These are phyloP conservation scores for Candida sanyaensis DNA, from an alignment of 1,139 yeast genomes.

Conservation along the genomic window DNA sequence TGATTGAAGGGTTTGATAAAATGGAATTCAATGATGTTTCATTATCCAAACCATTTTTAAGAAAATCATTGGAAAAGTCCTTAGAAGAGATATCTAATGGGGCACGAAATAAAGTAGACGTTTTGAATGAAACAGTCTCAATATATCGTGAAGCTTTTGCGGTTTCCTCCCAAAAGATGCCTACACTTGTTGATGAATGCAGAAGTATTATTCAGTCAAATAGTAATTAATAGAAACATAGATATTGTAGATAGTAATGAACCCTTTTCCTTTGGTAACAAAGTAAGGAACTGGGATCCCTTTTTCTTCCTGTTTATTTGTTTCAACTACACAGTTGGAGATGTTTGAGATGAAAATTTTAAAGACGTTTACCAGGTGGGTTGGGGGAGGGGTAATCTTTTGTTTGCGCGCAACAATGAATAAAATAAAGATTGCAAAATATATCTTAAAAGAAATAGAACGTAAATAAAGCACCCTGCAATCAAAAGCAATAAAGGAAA, in stretches of 20 bases:
- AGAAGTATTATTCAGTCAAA: slow-evolving; percentile 15
- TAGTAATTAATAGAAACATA: not conserved
- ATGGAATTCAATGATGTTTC: slow-evolving; percentile 73
- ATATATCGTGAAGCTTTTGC: slow-evolving; percentile 66
- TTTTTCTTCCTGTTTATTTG: too few species aligned
- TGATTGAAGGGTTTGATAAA: slow-evolving; percentile 85
- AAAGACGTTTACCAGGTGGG: not conserved
- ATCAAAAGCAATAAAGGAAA: not conserved
- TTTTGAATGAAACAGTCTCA: slow-evolving; percentile 55
- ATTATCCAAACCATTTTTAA: slow-evolving; percentile 83
- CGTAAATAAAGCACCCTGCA: not conserved
- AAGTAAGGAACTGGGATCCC: too few species aligned
- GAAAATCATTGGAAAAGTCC: slow-evolving; percentile 73
- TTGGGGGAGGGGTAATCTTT: not conserved
- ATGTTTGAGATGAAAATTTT: not conserved
- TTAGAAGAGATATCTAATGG: slow-evolving; percentile 75
- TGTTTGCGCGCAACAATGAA: not conserved
- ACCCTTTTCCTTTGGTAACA: too few species aligned
- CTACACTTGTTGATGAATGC: slow-evolving; percentile 27
- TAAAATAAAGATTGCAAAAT: not conserved
- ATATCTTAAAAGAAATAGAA: not conserved
- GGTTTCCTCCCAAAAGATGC: slow-evolving; percentile 35
- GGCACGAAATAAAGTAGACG: slow-evolving; percentile 49
- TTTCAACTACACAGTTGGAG: too few species aligned
- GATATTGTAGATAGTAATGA: not conserved